phyloP scores from a whole-genome alignment of 495 filamentous ascomycete species.

The Sordaria brevicollis region DNA sequence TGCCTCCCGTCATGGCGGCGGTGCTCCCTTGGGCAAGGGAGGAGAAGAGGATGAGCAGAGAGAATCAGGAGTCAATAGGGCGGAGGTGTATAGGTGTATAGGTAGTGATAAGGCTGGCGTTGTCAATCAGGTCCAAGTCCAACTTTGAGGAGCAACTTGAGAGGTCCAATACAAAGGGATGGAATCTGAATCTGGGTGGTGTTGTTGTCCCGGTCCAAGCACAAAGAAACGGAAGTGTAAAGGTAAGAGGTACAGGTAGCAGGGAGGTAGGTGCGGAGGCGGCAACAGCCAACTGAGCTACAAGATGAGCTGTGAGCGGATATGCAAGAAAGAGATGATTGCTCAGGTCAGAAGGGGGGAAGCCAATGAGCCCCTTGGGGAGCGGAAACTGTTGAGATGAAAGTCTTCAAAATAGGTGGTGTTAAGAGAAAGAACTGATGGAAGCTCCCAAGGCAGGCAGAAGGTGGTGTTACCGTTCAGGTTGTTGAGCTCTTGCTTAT shows the following conservation, averaged over 20 bases:
- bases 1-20: slow-evolving; percentile 37
- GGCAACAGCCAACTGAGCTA: background rate
- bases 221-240: background rate
- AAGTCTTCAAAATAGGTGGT: background rate
- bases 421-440: background rate
- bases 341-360: background rate
- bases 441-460: background rate
- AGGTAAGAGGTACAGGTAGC: too few species aligned
- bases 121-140: background rate
- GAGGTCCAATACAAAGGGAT: background rate
- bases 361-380: background rate
- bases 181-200: background rate
- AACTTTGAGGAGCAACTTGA: background rate
- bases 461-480: background rate
- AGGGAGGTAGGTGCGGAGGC: background rate
- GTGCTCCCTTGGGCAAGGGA: background rate
- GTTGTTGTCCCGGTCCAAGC: background rate
- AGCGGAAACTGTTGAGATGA: background rate
- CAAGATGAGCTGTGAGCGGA: background rate
- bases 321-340: background rate
- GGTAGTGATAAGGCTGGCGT: background rate
- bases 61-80: background rate
- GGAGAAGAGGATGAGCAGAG: background rate
- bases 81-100: background rate
- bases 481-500: background rate